These are phyloP conservation scores for Metroxylon sagu DNA, from an alignment of 176 grass and related monocot genomes.

Conservation along the genomic window DNA sequence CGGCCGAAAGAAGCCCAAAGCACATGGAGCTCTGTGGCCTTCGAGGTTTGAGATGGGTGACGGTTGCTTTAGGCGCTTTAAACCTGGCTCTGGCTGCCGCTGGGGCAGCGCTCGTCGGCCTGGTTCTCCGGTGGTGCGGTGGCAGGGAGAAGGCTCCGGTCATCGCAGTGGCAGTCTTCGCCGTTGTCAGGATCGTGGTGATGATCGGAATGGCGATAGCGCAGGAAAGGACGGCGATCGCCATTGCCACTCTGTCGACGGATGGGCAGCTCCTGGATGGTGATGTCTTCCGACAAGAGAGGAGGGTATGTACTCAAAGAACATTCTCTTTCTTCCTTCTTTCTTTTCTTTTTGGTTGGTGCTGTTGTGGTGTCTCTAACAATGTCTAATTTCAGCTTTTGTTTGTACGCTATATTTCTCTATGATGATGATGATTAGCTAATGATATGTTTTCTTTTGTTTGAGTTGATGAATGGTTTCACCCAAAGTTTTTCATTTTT, in stretches of 20 bases:
- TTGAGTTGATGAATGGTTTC: too few relatives aligned
- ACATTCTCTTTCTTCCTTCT: constrained; percentile 3
- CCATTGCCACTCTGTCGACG: constrained; percentile 7
- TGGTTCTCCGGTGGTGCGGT: constrained; percentile 6
- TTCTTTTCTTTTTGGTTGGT: constrained; percentile 7
- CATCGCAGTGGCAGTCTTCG: constrained; percentile 8
- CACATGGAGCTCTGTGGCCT: too few relatives aligned
- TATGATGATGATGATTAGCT: too few relatives aligned
- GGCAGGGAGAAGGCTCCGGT: constrained; percentile 16
- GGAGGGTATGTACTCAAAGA: constrained; percentile 18
- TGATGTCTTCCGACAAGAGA: constrained; percentile 35
- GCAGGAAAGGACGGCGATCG: constrained; percentile 39
- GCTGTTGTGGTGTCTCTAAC: neutral
- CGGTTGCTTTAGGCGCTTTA: too few relatives aligned
- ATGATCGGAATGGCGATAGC: constrained; percentile 40
- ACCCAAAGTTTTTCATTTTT: too few relatives aligned
- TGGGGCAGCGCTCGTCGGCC: neutral
- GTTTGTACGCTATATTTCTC: too few relatives aligned
- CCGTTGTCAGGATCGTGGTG: constrained; percentile 25
- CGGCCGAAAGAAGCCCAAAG: too few relatives aligned
- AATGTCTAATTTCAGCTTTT: neutral
- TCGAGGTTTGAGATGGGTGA: too few relatives aligned
- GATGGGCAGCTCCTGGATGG: neutral
- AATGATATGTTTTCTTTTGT: too few relatives aligned
- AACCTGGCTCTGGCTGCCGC: neutral